These are phyloP conservation scores for Phytophthora fragariaefolia DNA, from an alignment of 352 stramenopile species.

Conservation along the genomic window DNA sequence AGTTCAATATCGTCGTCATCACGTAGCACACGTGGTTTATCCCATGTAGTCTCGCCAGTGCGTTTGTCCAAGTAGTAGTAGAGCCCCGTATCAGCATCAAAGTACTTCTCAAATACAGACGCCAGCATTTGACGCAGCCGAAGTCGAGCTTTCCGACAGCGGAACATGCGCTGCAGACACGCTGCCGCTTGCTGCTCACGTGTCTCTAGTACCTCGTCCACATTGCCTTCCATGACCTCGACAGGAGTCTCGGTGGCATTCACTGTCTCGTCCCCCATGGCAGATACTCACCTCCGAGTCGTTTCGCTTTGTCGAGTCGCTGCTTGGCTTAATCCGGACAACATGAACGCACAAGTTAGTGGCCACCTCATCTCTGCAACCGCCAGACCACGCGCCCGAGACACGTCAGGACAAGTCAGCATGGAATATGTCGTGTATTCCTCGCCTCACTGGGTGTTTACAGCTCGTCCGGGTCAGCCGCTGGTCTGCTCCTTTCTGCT, in stretches of 20 bases:
- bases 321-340: not conserved
- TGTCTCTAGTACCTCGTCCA: constrained; percentile 18
- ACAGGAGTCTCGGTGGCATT: constrained; percentile 16
- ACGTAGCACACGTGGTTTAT: constrained; percentile 67
- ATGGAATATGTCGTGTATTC: constrained; percentile 39
- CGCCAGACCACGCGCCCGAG: too few relatives aligned
- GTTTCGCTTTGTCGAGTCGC: constrained; percentile 12
- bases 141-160: constrained; percentile 52
- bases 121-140: constrained; percentile 53
- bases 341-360: constrained; percentile 18
- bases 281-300: constrained; percentile 13
- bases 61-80: constrained; percentile 82
- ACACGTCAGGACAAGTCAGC: constrained; percentile 7
- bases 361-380: not conserved
- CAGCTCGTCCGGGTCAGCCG: constrained; percentile 22
- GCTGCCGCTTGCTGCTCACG: constrained; percentile 31
- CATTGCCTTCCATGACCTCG: constrained; percentile 24
- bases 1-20: constrained; percentile 55
- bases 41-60: constrained; percentile 76
- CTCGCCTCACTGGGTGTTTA: constrained; percentile 31
- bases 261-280: constrained; percentile 14
- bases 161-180: constrained; percentile 71
- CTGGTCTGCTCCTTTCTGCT: constrained; percentile 23
- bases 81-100: constrained; percentile 64
- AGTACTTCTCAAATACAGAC: constrained; percentile 75